Percentiles rank a stretch among this genome's conserved stretches.
Conservation (phyloP, 495 filamentous ascomycete genomes). For the Trypethelium eluteriae region DNA sequence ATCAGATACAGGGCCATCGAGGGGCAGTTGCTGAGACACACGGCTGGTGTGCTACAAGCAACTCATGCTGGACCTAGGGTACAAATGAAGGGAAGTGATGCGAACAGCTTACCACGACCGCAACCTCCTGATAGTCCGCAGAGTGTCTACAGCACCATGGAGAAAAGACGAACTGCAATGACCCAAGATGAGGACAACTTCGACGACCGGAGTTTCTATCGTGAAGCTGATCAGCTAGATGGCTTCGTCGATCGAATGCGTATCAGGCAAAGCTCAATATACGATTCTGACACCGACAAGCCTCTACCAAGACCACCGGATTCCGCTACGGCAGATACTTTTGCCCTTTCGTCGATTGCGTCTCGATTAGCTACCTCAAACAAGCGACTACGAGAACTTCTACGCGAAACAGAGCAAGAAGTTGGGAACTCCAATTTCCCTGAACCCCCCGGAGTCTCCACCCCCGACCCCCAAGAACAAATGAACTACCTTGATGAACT, state of each 20-base stretch:
- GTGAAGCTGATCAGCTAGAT: constrained; percentile 59
- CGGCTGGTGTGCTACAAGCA: constrained; percentile 58
- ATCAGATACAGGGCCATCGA: constrained; percentile 64
- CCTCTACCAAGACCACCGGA: constrained; percentile 18
- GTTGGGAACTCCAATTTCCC: not conserved
- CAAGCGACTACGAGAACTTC: not conserved
- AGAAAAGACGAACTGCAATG: constrained; percentile 42
- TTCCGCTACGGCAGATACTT: not conserved
- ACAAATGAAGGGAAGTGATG: not conserved
- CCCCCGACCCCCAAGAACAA: constrained; percentile 24
- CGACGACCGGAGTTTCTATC: constrained; percentile 74
- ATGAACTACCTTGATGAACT: constrained; percentile 29
- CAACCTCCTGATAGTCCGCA: constrained; percentile 59
- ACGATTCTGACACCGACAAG: constrained; percentile 16
- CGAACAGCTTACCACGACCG: not conserved
- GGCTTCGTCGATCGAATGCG: constrained; percentile 35
- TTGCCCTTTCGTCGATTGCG: constrained; percentile 3
- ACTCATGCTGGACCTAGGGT: constrained; percentile 4
- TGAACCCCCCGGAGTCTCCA: not conserved
- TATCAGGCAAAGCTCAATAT: constrained; percentile 11
- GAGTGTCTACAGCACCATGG: constrained; percentile 55
- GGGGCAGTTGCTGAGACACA: constrained; percentile 72
- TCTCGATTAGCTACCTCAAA: not conserved
- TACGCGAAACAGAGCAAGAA: constrained; percentile 7
- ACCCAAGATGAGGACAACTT: constrained; percentile 50